These are phyloP conservation scores for Geotrichum cucujoidarum DNA, from an alignment of 1,139 yeast genomes.

Conservation along the genomic window DNA sequence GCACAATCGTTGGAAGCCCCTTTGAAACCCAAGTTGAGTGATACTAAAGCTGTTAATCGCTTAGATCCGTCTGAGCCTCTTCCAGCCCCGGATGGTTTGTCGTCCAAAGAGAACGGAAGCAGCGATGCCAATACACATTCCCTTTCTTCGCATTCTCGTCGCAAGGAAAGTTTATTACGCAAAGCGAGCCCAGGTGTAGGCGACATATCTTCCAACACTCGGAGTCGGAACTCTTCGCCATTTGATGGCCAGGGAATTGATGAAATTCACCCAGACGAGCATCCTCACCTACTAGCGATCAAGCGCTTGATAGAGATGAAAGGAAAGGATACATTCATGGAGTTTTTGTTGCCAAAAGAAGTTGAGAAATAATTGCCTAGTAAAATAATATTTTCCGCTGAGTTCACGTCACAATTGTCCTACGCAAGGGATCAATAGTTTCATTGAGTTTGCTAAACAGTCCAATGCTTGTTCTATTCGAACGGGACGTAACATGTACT, in stretches of 20 bases:
- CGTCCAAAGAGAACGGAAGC: neutral
- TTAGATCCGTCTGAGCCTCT: neutral
- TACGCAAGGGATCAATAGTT: neutral
- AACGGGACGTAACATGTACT: too few species aligned
- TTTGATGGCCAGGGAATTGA: neutral
- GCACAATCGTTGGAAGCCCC: constrained; percentile 27
- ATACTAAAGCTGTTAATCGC: neutral
- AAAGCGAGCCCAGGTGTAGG: neutral
- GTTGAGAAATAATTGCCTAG: constrained; percentile 7
- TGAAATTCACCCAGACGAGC: constrained; percentile 36
- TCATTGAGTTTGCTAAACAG: neutral
- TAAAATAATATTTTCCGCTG: too few species aligned
- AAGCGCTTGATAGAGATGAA: constrained; percentile 59
- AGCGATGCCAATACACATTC: neutral
- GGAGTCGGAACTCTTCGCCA: neutral
- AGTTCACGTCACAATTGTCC: too few species aligned
- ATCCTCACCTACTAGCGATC: constrained; percentile 51
- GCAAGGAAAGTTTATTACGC: neutral
- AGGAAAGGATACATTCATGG: constrained; percentile 61
- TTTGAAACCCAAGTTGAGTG: neutral
- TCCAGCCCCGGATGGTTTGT: neutral
- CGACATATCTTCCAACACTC: neutral
- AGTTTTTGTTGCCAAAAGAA: constrained; percentile 42
- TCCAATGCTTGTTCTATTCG: too few species aligned
- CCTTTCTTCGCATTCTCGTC: neutral